phyloP scores from a whole-genome alignment of 2,329 filamentous ascomycete species.

The Alternaria brassicae region DNA sequence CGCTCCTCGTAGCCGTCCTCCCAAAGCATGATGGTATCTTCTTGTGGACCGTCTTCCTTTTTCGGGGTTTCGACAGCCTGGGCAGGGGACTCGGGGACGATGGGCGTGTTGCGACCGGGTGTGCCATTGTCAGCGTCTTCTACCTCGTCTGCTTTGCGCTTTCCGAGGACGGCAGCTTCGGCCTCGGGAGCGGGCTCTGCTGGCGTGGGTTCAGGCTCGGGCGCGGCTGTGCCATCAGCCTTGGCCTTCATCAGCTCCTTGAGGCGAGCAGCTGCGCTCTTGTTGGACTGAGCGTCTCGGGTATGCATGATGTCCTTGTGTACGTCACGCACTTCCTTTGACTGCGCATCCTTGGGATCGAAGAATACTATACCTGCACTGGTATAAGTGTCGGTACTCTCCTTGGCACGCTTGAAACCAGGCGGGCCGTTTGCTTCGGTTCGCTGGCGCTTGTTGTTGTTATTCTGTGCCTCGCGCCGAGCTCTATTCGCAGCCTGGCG shows the following conservation, averaged over 20 bases:
- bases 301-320: conserved; percentile 92
- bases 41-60: conserved; percentile 65
- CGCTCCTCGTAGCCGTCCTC: conserved; percentile 93
- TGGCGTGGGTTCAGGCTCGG: conserved; percentile 33
- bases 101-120: conserved; percentile 66
- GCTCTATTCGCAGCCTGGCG: conserved; percentile 75
- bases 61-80: conserved; percentile 49
- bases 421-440: conserved; percentile 42
- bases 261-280: conserved; percentile 88
- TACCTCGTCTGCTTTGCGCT: conserved; percentile 77
- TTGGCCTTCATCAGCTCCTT: conserved; percentile 71
- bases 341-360: conserved; percentile 47
- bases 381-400: conserved; percentile 45
- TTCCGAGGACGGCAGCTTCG: conserved; percentile 63
- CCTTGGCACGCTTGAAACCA: conserved; percentile 45
- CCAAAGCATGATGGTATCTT: conserved; percentile 89
- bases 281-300: conserved; percentile 77
- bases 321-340: conserved; percentile 57
- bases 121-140: conserved; percentile 68
- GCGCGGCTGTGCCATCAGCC: conserved; percentile 37
- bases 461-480: conserved; percentile 59
- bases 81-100: conserved; percentile 55
- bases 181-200: conserved; percentile 24
- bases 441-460: conserved; percentile 36
- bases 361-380: conserved; percentile 48